Percentiles rank a stretch among this genome's conserved stretches.
These are phyloP conservation scores for Blastomyces silverae DNA, from an alignment of 2,329 filamentous ascomycete genomes.

Conservation along the genomic window DNA sequence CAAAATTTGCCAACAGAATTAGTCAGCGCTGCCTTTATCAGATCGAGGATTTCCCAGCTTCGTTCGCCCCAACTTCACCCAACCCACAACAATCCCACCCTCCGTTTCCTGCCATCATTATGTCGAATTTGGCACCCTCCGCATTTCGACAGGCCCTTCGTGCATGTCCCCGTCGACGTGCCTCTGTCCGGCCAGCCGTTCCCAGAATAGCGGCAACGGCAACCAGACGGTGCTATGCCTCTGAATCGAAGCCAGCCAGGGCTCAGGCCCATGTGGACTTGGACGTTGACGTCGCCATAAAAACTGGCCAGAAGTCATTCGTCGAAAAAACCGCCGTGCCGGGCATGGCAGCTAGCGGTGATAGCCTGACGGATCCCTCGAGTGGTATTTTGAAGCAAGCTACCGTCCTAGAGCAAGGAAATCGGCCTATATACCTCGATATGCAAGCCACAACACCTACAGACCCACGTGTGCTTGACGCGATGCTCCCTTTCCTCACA, in stretches of 20 bases:
- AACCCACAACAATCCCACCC: background rate
- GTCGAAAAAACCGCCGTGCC: slow-evolving; percentile 56
- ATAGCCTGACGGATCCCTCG: slow-evolving; percentile 72
- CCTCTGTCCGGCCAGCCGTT: slow-evolving; percentile 38
- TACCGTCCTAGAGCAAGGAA: slow-evolving; percentile 85
- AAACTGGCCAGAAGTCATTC: slow-evolving; percentile 78
- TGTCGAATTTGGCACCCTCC: slow-evolving; percentile 61
- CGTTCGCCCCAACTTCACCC: background rate
- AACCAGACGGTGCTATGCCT: slow-evolving; percentile 65
- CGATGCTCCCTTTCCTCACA: slow-evolving; percentile 92
- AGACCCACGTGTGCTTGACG: slow-evolving; percentile 88
- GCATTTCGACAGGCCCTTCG: slow-evolving; percentile 68
- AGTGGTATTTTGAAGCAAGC: slow-evolving; percentile 82
- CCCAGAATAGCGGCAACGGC: slow-evolving; percentile 33
- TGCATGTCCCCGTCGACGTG: slow-evolving; percentile 48
- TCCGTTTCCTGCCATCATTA: slow-evolving; percentile 29
- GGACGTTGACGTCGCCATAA: slow-evolving; percentile 73
- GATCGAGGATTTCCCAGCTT: slow-evolving; percentile 5
- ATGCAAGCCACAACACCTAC: slow-evolving; percentile 97
- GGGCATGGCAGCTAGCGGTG: slow-evolving; percentile 51
- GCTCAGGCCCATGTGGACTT: slow-evolving; percentile 74
- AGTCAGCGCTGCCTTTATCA: slow-evolving; percentile 18
- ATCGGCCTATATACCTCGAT: slow-evolving; percentile 92
- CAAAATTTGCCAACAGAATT: slow-evolving; percentile 8
- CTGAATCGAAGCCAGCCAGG: slow-evolving; percentile 62